Conservation (phyloP, 257 asterid species). For the Apocynum venetum region DNA sequence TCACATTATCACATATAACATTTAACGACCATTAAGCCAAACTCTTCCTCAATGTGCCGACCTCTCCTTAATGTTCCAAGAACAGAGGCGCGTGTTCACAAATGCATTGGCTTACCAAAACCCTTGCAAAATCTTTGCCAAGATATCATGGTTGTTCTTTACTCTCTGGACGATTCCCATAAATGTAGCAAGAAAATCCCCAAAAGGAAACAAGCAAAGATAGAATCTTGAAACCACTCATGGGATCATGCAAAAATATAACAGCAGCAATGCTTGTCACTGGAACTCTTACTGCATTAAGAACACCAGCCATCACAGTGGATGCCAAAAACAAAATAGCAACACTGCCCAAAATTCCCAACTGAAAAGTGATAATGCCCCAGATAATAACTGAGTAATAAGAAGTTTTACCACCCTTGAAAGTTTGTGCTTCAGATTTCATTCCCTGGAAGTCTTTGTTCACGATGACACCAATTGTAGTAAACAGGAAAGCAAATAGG, state of each 20-base stretch:
- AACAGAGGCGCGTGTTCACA: background rate
- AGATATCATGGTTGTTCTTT: slow-evolving; percentile 27
- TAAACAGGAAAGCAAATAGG: slow-evolving; percentile 57
- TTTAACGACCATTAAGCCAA: background rate
- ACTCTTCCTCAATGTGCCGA: background rate
- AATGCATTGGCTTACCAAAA: background rate
- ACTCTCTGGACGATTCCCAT: slow-evolving; percentile 48
- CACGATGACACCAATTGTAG: slow-evolving; percentile 62
- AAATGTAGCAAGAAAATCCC: slow-evolving; percentile 82
- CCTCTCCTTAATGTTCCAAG: too few relatives aligned
- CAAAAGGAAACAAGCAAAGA: slow-evolving; percentile 72
- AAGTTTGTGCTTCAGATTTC: slow-evolving; percentile 56
- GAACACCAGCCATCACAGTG: slow-evolving; percentile 86
- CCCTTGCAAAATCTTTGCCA: background rate
- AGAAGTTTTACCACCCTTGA: slow-evolving; percentile 53
- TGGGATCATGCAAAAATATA: slow-evolving; percentile 57
- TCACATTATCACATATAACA: too few relatives aligned
- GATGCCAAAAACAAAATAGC: slow-evolving; percentile 74
- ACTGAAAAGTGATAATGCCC: slow-evolving; percentile 69
- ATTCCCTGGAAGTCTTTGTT: slow-evolving; percentile 51
- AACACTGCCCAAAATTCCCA: slow-evolving; percentile 77
- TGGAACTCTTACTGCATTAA: slow-evolving; percentile 84
- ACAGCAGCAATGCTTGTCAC: slow-evolving; percentile 83
- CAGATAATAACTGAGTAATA: slow-evolving; percentile 67
- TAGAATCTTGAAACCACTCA: slow-evolving; percentile 92